These are phyloP conservation scores for Cercospora canescens DNA, from an alignment of 2,329 filamentous ascomycete genomes.

Conservation along the genomic window DNA sequence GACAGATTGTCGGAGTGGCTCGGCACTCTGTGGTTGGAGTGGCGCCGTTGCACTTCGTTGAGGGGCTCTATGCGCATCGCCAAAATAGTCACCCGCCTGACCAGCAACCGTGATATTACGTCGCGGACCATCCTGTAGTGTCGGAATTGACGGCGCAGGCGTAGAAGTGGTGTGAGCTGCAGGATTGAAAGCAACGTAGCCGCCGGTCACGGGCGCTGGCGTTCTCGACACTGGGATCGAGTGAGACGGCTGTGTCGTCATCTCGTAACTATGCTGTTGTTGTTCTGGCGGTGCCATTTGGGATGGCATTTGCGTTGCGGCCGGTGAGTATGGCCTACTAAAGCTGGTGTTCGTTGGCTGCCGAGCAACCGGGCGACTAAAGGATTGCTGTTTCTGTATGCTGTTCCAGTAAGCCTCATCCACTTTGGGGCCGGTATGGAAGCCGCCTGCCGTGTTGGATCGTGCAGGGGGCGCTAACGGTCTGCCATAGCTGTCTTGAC, in stretches of 20 bases:
- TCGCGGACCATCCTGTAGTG: slow-evolving; percentile 8
- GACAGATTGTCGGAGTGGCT: slow-evolving; percentile 12
- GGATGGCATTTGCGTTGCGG: neutral
- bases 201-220: slow-evolving; percentile 16
- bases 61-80: slow-evolving; percentile 13
- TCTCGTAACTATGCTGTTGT: slow-evolving; percentile 34
- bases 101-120: slow-evolving; percentile 17
- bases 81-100: slow-evolving; percentile 12
- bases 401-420: slow-evolving; percentile 27
- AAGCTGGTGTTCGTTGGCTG: slow-evolving; percentile 19
- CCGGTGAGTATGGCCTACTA: slow-evolving; percentile 8
- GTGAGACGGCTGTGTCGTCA: slow-evolving; percentile 28
- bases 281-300: slow-evolving; percentile 9
- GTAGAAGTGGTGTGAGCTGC: slow-evolving; percentile 11
- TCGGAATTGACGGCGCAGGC: neutral
- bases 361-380: slow-evolving; percentile 23
- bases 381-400: slow-evolving; percentile 30
- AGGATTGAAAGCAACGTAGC: slow-evolving; percentile 38
- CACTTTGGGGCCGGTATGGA: slow-evolving; percentile 20
- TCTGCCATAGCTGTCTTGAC: slow-evolving; percentile 20
- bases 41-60: slow-evolving; percentile 15
- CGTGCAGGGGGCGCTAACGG: slow-evolving; percentile 22
- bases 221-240: slow-evolving; percentile 16
- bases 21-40: slow-evolving; percentile 7
- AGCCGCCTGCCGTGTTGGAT: slow-evolving; percentile 31